Base-by-base conservation (phyloP, 805 yeast species). In the Barnettozyma siamensis region DNA sequence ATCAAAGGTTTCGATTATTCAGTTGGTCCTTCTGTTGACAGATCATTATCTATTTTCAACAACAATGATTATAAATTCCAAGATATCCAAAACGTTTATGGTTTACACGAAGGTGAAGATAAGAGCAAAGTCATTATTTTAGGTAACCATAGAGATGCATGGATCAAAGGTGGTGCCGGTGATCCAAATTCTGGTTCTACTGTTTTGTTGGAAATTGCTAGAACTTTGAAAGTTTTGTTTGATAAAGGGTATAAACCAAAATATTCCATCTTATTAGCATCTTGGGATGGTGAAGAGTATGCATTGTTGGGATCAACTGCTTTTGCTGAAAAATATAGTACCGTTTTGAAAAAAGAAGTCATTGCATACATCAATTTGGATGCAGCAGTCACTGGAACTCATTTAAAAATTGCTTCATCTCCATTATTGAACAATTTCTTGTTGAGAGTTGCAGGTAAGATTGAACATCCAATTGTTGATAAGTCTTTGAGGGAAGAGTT, bases 201-300 rank as follows among this genome's bases (percentile, higher is more conserved):
- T 1, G 76, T 70, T 0, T 46, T 81, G 47, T 59, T 83, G 33
- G 91, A 83, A 56, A 62, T 83, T 32, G 79, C 80, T 7, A 66
- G 85, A 36, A 79, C 75, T 1, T 64, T 82, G 28, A 73, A 76
- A 19, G 73, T 67, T 33, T 63, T 83, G 39, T 46, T 58, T 26
- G 64, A 70, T 45, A 47, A 56, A 1, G 88, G 87, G 8, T 83
- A 84, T 83, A 71, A 73, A 52, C 89, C 89, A 28, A 59, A 69
- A 37, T 68, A 86, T 54, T 72, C 85, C 1, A 78, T 83, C 38
- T 60, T 76, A 35, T 69, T 84, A 42, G 86, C 83, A 1, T 76
- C 85, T n/a, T 83, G 88, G 87, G 93, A 83, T 57, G 91, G 87
- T 40, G 91, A 84, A 59, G 91, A 84, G 60, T 79, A 79, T 52